Evolutionary conservation across 805 yeast species (phyloP).

Genomic region (Candida ovalis): DNA sequence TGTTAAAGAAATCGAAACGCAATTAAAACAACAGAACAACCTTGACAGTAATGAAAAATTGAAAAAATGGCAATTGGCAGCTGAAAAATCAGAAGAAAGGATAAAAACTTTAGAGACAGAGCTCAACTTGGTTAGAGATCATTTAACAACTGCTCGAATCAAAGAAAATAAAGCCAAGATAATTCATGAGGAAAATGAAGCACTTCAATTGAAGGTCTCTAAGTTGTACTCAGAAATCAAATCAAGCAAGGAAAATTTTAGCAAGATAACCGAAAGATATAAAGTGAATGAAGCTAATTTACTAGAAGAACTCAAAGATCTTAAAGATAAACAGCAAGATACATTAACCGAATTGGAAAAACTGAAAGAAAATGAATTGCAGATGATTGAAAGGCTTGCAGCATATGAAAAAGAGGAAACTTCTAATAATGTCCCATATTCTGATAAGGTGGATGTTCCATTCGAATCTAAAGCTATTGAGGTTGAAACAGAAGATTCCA

Average conservation of each 20-base stretch:
- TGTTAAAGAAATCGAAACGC: constrained; percentile 3
- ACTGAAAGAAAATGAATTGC: neutral
- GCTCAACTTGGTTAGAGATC: constrained; percentile 16
- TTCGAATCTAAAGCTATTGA: too few species aligned
- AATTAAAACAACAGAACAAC: neutral
- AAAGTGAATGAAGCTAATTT: constrained; percentile 1
- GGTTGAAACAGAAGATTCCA: neutral
- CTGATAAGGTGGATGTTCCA: too few species aligned
- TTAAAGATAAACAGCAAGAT: neutral
- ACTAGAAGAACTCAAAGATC: constrained; percentile 1
- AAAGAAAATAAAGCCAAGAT: constrained; percentile 14
- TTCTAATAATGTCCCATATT: neutral
- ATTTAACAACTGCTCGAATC: constrained; percentile 16
- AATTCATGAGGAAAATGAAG: constrained; percentile 10
- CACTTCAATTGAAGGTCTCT: neutral
- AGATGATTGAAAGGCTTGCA: neutral
- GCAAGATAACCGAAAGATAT: neutral
- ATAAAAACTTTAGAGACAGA: constrained; percentile 18
- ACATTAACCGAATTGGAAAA: neutral
- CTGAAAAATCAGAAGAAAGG: constrained; percentile 19
- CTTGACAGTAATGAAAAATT: constrained; percentile 1
- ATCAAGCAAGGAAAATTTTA: neutral
- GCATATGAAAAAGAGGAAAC: neutral
- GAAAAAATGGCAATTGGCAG: constrained; percentile 5
- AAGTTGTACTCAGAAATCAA: neutral